Base-by-base conservation (phyloP, 106 monocot species). In the Dioscorea zingiberensis region DNA sequence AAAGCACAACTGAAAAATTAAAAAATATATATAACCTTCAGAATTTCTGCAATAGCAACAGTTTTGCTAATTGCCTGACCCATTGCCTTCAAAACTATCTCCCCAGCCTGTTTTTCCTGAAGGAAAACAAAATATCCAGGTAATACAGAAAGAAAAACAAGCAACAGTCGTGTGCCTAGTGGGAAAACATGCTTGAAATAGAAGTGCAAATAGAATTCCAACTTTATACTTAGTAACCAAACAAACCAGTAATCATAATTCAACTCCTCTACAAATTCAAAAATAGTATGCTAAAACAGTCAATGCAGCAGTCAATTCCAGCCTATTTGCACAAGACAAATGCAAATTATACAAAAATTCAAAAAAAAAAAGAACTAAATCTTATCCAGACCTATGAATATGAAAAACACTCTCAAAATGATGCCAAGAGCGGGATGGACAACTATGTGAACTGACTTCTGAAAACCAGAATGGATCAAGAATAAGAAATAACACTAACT, bases 11-110 rank as follows among this genome's bases (percentile, higher is more conserved):
- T 59, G 29, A 23, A 49, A 16, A 59, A 46, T 63, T 64, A 70
- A 51, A 47, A 6, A 13, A 73, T 8, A 68, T 49, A 65, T 48
- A 62, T 28, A 71, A 85, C 94, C 87, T 94, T 94, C 26, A 95
- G 73, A 58, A 95, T 95, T 78, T 95, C 95, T 4, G 79, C 74
- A 75, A 91, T 83, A 44, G 88, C 80, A 45, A 95, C 95, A 47
- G 88, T 67, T 78, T 95, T 95, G 69, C 88, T 91, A 23, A 95
- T 91, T 58, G 95, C 95, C 58, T 95, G 95, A 28, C 91, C 95
- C 85, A 91, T 95, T 47, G 88, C 95, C 78, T 90, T 91, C 59
- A 95, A 75, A 25, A 91, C 88, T 67, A 95, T 95, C 47, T 91
- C 95, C 54, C 71, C 66, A 19, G 67, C 75, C 19, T 56, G 69